A percentile compares a stretch with the other conserved stretches of the same genome.
Conservation (phyloP, 1,284 basidiomycete genomes). For the Prillingera fragicola region DNA sequence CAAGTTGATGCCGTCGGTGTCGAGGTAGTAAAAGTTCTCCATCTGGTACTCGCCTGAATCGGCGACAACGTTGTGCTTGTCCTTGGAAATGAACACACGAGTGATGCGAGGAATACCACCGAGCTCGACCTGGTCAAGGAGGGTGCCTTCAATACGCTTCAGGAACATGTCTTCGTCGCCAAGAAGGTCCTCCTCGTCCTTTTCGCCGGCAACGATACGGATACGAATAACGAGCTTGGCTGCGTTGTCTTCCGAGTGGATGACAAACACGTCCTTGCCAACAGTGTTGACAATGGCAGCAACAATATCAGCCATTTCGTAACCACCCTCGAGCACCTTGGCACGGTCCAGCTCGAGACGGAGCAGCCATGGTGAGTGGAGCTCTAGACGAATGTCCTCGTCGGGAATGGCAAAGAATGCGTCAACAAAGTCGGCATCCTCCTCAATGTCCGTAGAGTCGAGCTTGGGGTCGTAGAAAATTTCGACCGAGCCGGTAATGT, state of each 20-base stretch:
- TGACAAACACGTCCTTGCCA: conserved; percentile 94
- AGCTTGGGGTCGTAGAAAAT: conserved; percentile 98
- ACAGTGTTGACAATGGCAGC: conserved; percentile 90
- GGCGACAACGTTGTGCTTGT: conserved; percentile 65
- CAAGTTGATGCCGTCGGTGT: conserved; percentile 94
- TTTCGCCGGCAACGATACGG: conserved; percentile 80
- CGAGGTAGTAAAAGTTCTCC: conserved; percentile 86
- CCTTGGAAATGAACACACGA: conserved; percentile 89
- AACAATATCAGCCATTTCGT: conserved; percentile 94
- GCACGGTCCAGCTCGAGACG: conserved; percentile 94
- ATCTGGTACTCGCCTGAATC: conserved; percentile 55
- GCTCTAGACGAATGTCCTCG: conserved; percentile 85
- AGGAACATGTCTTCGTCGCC: conserved; percentile 96
- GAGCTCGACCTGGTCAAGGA: conserved; percentile 91
- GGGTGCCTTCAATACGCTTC: conserved; percentile 89
- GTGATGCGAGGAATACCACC: conserved; percentile 89
- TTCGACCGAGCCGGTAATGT: conserved; percentile 91
- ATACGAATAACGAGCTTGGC: conserved; percentile 96
- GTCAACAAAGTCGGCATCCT: conserved; percentile 93
- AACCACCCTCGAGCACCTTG: conserved; percentile 95
- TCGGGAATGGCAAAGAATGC: conserved; percentile 99
- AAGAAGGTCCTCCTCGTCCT: conserved; percentile 78
- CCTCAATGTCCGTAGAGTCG: conserved; percentile 87
- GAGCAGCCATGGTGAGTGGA: conserved; percentile 94
- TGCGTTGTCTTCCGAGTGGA: conserved; percentile 98